Evolutionary conservation across 1,139 yeast species (phyloP), one percentile per base, ranked within the genome.

Genomic region (Sugiyamaella novakii): DNA sequence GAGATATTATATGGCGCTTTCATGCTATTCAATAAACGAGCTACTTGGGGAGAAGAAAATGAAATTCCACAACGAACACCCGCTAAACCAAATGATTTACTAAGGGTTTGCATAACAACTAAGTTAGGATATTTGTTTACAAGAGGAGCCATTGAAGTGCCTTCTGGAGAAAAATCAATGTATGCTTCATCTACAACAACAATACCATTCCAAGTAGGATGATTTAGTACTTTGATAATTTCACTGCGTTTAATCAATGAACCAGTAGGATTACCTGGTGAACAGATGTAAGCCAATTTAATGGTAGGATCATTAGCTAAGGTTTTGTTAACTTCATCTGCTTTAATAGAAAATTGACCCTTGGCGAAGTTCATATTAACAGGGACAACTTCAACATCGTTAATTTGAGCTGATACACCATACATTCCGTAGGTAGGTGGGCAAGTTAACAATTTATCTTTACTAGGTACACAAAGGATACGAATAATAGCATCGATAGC

Each of bases 401-500:
- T 92, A 52, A 92, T 85, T 28, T 81, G 80, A 1, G 98, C 95
- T 65, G 95, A 86, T 35, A 94, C 91, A 1, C 84, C 71, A 72
- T 92, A 92, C 99, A 92, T 92, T 8, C 98, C 98, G 63, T 92
- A 92, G 0, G 98, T 92, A 29, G 98, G 98, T 3, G 98, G 97
- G 66, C 96, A 84, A 2, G 82, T 79, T 59, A 92, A 70, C 61
- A 94, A 70, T 66, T 88, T 91, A 54, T 89, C 96, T 56, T 74
- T 76, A 0, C 85, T 87, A 2, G 99, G 98, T 11, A 70, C 72
- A 64, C 97, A 88, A 47, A 86, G 79, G 50, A 95, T 87, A 59
- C 99, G 75, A 55, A 92, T 83, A 49, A 92, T 70, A 49, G 94
- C 77, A 66, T 92, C 99, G 49, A 94, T 89, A 61, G 95, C 83